Evolutionary conservation across 768 basidiomycete species (phyloP).

Genomic region (Russula ochroleuca): DNA sequence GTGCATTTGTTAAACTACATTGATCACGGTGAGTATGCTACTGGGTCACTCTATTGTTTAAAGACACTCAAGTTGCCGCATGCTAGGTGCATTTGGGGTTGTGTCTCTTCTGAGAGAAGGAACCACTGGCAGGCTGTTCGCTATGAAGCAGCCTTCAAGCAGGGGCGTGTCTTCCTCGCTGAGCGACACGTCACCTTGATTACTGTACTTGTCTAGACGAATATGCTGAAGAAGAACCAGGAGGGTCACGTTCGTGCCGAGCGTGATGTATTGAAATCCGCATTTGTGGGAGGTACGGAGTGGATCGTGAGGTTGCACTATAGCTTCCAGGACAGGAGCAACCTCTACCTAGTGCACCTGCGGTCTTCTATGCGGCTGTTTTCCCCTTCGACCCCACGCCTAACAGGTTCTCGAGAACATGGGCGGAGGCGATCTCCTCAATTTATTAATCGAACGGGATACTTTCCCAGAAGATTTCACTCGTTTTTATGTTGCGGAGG

Average conservation of each 20-base stretch:
- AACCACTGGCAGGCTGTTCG: slow-evolving; percentile 73
- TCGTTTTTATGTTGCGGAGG: slow-evolving; percentile 93
- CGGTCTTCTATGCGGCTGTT: slow-evolving; percentile 20
- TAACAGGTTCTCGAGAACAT: slow-evolving; percentile 86
- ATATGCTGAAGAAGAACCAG: slow-evolving; percentile 95
- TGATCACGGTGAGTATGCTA: slow-evolving; percentile 65
- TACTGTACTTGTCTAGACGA: slow-evolving; percentile 44
- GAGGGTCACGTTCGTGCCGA: slow-evolving; percentile 97
- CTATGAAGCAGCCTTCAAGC: too few relatives aligned
- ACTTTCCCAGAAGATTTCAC: slow-evolving; percentile 89
- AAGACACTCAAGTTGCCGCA: slow-evolving; percentile 27
- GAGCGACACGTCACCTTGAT: slow-evolving; percentile 24
- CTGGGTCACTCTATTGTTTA: slow-evolving; percentile 29
- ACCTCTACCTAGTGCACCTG: slow-evolving; percentile 81
- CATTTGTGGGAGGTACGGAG: slow-evolving; percentile 73
- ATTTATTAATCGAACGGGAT: slow-evolving; percentile 89
- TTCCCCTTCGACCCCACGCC: slow-evolving; percentile 48
- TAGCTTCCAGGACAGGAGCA: slow-evolving; percentile 92
- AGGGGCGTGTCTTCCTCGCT: slow-evolving; percentile 47
- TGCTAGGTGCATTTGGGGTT: slow-evolving; percentile 87
- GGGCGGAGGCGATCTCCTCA: slow-evolving; percentile 95
- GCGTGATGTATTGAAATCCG: slow-evolving; percentile 88
- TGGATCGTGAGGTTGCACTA: slow-evolving; percentile 95
- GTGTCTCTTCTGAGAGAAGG: slow-evolving; percentile 88
- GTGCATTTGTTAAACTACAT: slow-evolving; percentile 83